Conservation (phyloP, 192 early-diverging fungal species). For the Gryganskiella cystojenkinii region DNA sequence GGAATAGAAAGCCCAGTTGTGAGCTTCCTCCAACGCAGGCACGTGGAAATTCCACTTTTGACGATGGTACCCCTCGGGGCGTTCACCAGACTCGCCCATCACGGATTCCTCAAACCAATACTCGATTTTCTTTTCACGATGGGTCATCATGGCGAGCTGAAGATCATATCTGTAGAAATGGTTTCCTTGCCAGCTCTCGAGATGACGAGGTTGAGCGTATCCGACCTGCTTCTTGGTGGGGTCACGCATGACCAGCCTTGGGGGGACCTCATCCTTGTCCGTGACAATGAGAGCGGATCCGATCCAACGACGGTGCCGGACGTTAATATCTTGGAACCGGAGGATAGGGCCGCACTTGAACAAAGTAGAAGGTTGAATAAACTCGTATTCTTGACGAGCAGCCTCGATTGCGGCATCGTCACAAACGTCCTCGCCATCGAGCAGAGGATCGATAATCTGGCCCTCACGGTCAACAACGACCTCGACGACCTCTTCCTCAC, state of each 20-base stretch:
- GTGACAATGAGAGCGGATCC: conserved; percentile 66
- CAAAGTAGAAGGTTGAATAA: conserved; percentile 23
- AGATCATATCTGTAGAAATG: conserved; percentile 47
- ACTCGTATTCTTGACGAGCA: conserved; percentile 27
- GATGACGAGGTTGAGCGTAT: conserved; percentile 17
- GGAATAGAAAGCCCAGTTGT: conserved; percentile 75
- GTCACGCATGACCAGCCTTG: conserved; percentile 32
- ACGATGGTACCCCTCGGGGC: not conserved
- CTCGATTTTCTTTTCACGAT: conserved; percentile 44
- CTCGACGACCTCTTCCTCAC: conserved; percentile 5
- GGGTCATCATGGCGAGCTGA: conserved; percentile 27
- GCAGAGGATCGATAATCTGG: conserved; percentile 13
- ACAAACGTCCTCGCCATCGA: conserved; percentile 31
- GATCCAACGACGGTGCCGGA: conserved; percentile 60
- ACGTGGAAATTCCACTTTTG: conserved; percentile 59
- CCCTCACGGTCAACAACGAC: conserved; percentile 13
- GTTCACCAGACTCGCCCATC: conserved; percentile 9
- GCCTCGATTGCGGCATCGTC: conserved; percentile 24
- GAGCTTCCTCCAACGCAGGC: conserved; percentile 57
- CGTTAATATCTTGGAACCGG: conserved; percentile 64
- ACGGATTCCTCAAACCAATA: conserved; percentile 47
- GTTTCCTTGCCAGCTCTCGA: conserved; percentile 42
- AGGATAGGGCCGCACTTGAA: conserved; percentile 63
- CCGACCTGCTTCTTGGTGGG: conserved; percentile 35
- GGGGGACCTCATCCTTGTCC: conserved; percentile 28